These are phyloP conservation scores for Anastatica hierochuntica DNA, from an alignment of 345 rosid species.

Conservation along the genomic window DNA sequence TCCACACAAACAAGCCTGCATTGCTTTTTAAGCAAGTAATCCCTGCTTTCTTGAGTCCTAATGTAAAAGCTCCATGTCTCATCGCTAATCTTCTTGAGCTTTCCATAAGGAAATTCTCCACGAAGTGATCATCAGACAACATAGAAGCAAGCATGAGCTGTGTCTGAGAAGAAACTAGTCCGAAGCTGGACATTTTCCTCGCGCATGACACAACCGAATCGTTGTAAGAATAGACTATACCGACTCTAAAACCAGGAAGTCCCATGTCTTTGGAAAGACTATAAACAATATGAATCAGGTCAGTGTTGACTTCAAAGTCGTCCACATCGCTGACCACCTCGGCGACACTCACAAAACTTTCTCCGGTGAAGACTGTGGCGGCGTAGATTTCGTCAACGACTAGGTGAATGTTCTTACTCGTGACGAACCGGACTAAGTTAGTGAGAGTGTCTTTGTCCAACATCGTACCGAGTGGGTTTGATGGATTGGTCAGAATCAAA, in stretches of 20 bases:
- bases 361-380: slow-evolving; percentile 49
- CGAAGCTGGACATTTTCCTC: slow-evolving; percentile 81
- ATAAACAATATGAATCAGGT: slow-evolving; percentile 63
- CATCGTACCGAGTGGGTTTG: slow-evolving; percentile 76
- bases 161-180: slow-evolving; percentile 70
- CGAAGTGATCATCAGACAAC: slow-evolving; percentile 58
- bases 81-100: slow-evolving; percentile 42
- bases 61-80: slow-evolving; percentile 37
- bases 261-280: slow-evolving; percentile 96
- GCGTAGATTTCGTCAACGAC: slow-evolving; percentile 82
- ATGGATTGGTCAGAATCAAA: slow-evolving; percentile 65
- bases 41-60: slow-evolving; percentile 38
- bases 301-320: slow-evolving; percentile 28
- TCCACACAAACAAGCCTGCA: slow-evolving; percentile 72
- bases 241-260: slow-evolving; percentile 74
- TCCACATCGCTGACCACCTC: slow-evolving; percentile 47
- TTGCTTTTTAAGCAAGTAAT: slow-evolving; percentile 49
- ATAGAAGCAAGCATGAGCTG: slow-evolving; percentile 57
- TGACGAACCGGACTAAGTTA: slow-evolving; percentile 41
- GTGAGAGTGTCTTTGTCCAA: slow-evolving; percentile 40
- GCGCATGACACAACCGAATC: slow-evolving; percentile 51
- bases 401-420: slow-evolving; percentile 49
- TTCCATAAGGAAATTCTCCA: slow-evolving; percentile 37
- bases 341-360: slow-evolving; percentile 48
- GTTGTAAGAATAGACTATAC: slow-evolving; percentile 69